Conservation (phyloP, 345 rosid genomes). For the Brassica nigra region DNA sequence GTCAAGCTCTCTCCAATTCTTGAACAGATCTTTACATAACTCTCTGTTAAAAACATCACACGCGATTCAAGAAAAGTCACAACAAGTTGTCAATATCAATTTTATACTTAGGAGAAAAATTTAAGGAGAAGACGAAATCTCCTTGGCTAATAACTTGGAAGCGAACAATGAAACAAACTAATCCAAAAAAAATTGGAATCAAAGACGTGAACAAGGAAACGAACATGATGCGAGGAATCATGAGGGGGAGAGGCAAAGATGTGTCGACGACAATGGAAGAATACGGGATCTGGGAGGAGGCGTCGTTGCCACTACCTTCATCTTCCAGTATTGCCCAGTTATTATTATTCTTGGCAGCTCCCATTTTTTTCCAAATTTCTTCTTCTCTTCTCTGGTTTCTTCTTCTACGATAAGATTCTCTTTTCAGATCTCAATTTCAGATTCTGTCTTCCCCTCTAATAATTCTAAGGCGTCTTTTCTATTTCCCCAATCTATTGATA, state of each 20-base stretch:
- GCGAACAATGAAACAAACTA: neutral
- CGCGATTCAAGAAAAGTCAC: neutral
- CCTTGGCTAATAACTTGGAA: neutral
- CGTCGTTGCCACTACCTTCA: conserved; percentile 31
- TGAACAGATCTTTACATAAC: conserved; percentile 84
- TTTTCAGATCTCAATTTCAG: conserved; percentile 28
- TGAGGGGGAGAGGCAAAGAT: conserved; percentile 56
- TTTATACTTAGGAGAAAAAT: neutral
- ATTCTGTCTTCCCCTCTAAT: neutral
- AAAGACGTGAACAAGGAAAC: conserved; percentile 10
- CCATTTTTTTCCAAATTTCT: conserved; percentile 40
- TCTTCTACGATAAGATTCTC: conserved; percentile 5
- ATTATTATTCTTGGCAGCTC: conserved; percentile 50
- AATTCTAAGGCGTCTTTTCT: neutral
- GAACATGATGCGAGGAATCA: conserved; percentile 73
- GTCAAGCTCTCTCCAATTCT: conserved; percentile 68
- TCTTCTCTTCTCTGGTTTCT: neutral
- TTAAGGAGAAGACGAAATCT: conserved; percentile 13
- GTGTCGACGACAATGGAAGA: conserved; percentile 58
- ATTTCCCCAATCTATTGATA: neutral
- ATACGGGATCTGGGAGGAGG: conserved; percentile 38
- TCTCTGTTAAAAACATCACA: conserved; percentile 47
- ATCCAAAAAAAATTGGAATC: too few relatives aligned
- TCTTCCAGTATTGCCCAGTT: conserved; percentile 48
- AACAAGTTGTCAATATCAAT: neutral